These are phyloP conservation scores for Capsella rubella DNA, from an alignment of 441 rosid species.

Conservation along the genomic window DNA sequence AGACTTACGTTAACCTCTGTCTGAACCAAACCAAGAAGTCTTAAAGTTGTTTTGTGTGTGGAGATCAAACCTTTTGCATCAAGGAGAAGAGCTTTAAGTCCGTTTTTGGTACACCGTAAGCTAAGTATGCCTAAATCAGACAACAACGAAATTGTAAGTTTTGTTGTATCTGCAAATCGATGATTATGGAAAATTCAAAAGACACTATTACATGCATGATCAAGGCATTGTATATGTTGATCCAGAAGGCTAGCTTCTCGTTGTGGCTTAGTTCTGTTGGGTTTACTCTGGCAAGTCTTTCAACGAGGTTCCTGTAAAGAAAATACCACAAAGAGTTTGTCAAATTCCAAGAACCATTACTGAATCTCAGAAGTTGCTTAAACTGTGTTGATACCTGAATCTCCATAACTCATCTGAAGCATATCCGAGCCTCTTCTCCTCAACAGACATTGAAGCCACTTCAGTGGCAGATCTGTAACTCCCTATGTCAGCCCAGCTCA, in stretches of 20 bases:
- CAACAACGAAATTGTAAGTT: not conserved
- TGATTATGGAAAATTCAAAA: not conserved
- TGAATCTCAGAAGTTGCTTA: not conserved
- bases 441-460: constrained; percentile 82
- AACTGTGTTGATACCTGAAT: constrained; percentile 56
- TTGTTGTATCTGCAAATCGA: constrained; percentile 2
- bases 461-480: constrained; percentile 61
- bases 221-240: constrained; percentile 74
- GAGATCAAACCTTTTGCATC: constrained; percentile 84
- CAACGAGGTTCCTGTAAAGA: constrained; percentile 60
- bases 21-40: constrained; percentile 24
- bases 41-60: not conserved
- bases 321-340: constrained; percentile 31
- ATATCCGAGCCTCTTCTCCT: constrained; percentile 70
- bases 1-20: constrained; percentile 22
- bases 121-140: constrained; percentile 78
- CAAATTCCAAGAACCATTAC: not conserved
- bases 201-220: constrained; percentile 67
- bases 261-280: constrained; percentile 64
- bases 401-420: constrained; percentile 76
- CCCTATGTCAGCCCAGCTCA: constrained; percentile 75
- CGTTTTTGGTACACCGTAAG: constrained; percentile 87
- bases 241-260: constrained; percentile 85
- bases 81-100: constrained; percentile 88
- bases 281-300: constrained; percentile 63